Evolutionary conservation across 768 basidiomycete species (phyloP).

Genomic region (Cystofilobasidium ferigula): DNA sequence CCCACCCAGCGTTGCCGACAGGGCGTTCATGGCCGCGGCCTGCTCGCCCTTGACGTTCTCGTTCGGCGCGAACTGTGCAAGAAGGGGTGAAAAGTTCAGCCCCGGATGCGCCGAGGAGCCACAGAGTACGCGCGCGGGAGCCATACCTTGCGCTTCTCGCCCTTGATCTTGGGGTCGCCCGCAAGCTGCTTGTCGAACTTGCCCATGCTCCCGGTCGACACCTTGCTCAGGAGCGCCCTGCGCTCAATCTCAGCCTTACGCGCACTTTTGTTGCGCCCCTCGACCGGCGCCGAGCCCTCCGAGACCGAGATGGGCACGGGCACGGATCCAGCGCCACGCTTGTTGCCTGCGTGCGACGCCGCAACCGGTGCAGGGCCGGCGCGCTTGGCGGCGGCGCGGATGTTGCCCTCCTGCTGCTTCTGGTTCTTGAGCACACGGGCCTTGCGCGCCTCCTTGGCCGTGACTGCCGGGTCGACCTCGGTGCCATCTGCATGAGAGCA

Average conservation of each 20-base stretch:
- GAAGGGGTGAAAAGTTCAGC: too few species aligned
- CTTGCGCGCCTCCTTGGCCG: conserved; percentile 67
- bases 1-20: conserved; percentile 59
- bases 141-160: conserved; percentile 93
- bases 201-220: conserved; percentile 90
- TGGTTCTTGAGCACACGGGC: conserved; percentile 74
- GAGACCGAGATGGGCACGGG: conserved; percentile 18
- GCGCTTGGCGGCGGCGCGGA: conserved; percentile 47
- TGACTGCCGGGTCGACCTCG: conserved; percentile 67
- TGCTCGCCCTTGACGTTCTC: conserved; percentile 50
- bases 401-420: conserved; percentile 60
- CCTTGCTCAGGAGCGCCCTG: conserved; percentile 61
- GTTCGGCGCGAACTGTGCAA: conserved; percentile 62
- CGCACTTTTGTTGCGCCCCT: conserved; percentile 38
- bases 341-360: neutral
- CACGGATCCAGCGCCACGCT: neutral
- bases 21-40: conserved; percentile 58
- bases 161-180: conserved; percentile 75
- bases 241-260: conserved; percentile 66
- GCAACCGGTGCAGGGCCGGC: conserved; percentile 9
- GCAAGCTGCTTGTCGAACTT: conserved; percentile 76
- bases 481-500: conserved; percentile 45
- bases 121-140: too few species aligned
- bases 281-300: neutral
- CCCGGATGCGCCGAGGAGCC: too few species aligned